Evolutionary conservation across 805 yeast genomes (phyloP), one percentile per base, ranked within the genome.

Genomic region (Wickerhamiella vanderwaltii): DNA sequence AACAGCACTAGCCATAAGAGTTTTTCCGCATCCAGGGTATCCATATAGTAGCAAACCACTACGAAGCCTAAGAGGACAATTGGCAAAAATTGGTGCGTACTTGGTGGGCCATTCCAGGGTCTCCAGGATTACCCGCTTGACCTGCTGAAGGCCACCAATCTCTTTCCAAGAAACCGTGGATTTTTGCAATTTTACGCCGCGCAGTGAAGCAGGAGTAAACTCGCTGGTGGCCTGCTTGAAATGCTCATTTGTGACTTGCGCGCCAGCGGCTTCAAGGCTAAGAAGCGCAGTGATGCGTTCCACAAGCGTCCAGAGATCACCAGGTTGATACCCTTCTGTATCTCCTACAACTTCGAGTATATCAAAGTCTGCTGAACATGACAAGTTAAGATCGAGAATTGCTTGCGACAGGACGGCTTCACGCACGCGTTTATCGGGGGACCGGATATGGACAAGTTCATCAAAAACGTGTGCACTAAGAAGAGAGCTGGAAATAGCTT

Each of bases 11-110:
- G 97, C 97, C 29, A 88, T 60, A 47, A 87, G 66, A 0, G 97
- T 88, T 60, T 88, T 88, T 35, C 98, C 98, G 62, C 98, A 88
- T 2, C 98, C 98, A 0, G 98, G 97, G 56, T 84, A 88, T 0
- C 98, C 98, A 59, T 88, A 88, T 11, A 88, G 69, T 39, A 88
- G 63, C 18, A 88, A 74, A 39, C 98, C 98, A 0, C 95, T 84
- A 52, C 97, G 69, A 40, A 88, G 66, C 43, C 97, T 64, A 40
- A 88, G 64, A 0, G 97, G 94, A 53, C 94, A 84, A 47, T 75
- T 75, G 13, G 79, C 77, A 61, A 91, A 88, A n/a, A 88, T 84
- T 5, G 96, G 95, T 0, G 95, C 93, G 56, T 88, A 88, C 53
- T 79, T 85, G 1, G 94, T 84, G 2, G 98, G 98, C 96, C 96